Conservation (phyloP, 768 basidiomycete genomes). For the Kwoniella bestiolae region DNA sequence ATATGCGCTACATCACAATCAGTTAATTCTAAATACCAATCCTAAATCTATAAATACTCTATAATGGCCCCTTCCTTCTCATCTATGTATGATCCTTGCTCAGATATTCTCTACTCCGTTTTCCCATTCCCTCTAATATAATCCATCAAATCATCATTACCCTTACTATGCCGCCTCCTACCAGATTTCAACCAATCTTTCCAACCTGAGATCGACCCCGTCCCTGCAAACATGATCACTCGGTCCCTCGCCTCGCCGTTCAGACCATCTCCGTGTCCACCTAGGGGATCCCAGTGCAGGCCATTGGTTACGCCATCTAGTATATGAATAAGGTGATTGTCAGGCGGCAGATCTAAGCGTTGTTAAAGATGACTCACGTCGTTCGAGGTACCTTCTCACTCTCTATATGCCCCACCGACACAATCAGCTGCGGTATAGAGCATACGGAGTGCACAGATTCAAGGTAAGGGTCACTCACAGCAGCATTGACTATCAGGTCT, state of each 20-base stretch:
- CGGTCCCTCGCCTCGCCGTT: slow-evolving; percentile 40
- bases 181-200: slow-evolving; percentile 23
- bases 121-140: background rate
- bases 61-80: too few relatives aligned
- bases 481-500: slow-evolving; percentile 76
- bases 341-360: too few relatives aligned
- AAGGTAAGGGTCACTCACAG: slow-evolving; percentile 59
- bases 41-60: too few relatives aligned
- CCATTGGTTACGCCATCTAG: slow-evolving; percentile 66
- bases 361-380: slow-evolving; percentile 76
- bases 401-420: slow-evolving; percentile 61
- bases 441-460: background rate
- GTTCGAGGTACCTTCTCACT: slow-evolving; percentile 72
- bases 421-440: background rate
- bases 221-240: slow-evolving; percentile 47
- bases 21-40: too few relatives aligned
- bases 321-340: background rate
- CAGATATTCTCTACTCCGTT: background rate
- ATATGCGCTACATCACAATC: too few relatives aligned
- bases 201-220: slow-evolving; percentile 43
- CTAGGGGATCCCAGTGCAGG: slow-evolving; percentile 64
- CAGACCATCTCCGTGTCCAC: slow-evolving; percentile 54
- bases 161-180: slow-evolving; percentile 19
- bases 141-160: slow-evolving; percentile 14
- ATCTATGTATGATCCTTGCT: too few relatives aligned